Conservation (phyloP, 2,329 filamentous ascomycete species). For the Helotiales sp. region DNA sequence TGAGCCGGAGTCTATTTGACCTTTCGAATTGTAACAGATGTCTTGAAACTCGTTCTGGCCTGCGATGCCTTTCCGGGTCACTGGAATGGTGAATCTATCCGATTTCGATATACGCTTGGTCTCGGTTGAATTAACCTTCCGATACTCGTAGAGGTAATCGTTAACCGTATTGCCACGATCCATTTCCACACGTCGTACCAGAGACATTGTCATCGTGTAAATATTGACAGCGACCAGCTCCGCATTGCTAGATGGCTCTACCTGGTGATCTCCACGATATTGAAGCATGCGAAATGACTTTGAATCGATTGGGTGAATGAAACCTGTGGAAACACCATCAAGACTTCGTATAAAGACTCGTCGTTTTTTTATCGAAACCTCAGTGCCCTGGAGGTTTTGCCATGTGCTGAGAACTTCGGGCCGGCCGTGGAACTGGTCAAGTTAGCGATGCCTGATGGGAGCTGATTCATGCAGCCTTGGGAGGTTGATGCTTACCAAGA, state of each 20-base stretch:
- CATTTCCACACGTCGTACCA: constrained; percentile 33
- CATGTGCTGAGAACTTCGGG: constrained; percentile 45
- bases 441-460: constrained; percentile 33
- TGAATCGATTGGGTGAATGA: constrained; percentile 31
- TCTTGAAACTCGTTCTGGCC: constrained; percentile 37
- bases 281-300: constrained; percentile 17
- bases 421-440: constrained; percentile 2
- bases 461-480: background rate
- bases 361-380: constrained; percentile 46
- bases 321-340: constrained; percentile 49
- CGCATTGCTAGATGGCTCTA: constrained; percentile 44
- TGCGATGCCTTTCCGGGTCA: constrained; percentile 46
- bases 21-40: constrained; percentile 42
- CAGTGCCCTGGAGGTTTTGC: constrained; percentile 49
- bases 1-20: constrained; percentile 52
- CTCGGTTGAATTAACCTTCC: constrained; percentile 33
- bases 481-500: constrained; percentile 41
- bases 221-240: constrained; percentile 45
- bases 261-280: constrained; percentile 30
- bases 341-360: constrained; percentile 45
- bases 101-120: constrained; percentile 23
- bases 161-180: constrained; percentile 41
- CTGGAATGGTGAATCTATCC: constrained; percentile 28
- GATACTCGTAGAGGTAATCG: constrained; percentile 50
- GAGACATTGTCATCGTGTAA: constrained; percentile 47